Conservation (phyloP, 1,139 yeast genomes). For the Kodamaea sp. region DNA sequence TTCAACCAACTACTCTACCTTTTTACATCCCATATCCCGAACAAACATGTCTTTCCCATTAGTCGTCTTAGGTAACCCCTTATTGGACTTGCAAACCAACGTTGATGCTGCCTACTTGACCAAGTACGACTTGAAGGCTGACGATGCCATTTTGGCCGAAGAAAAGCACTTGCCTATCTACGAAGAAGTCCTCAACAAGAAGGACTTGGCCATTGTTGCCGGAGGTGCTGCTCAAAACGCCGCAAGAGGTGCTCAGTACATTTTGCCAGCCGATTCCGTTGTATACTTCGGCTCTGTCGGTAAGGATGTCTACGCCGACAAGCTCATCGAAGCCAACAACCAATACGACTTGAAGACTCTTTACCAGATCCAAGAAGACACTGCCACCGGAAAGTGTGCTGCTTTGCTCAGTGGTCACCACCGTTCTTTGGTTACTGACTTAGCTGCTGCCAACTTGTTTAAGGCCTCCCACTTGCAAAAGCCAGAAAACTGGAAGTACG, state of each 20-base stretch:
- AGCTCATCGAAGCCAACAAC: constrained; percentile 78
- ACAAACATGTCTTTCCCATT: constrained; percentile 41
- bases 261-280: constrained; percentile 79
- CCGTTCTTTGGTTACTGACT: constrained; percentile 93
- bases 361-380: constrained; percentile 74
- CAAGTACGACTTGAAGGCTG: constrained; percentile 82
- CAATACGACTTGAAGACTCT: constrained; percentile 85
- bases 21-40: neutral
- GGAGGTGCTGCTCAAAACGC: constrained; percentile 99
- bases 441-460: constrained; percentile 98
- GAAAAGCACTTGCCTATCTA: constrained; percentile 85
- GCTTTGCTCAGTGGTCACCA: constrained; percentile 85
- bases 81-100: constrained; percentile 85
- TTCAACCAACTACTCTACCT: no score
- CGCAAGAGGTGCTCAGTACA: constrained; percentile 97
- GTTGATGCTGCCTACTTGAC: constrained; percentile 67
- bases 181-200: constrained; percentile 67
- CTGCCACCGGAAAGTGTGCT: constrained; percentile 97
- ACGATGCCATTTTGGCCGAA: constrained; percentile 93
- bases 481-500: constrained; percentile 88
- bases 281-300: constrained; percentile 97
- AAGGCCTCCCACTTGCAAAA: constrained; percentile 82
- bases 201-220: constrained; percentile 74
- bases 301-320: constrained; percentile 82
- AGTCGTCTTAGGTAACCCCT: constrained; percentile 60